A percentile compares a stretch with the other conserved stretches of the same genome.
Evolutionary conservation across 1,139 yeast genomes (phyloP).

Genomic region (Suhomyces coccinellae): DNA sequence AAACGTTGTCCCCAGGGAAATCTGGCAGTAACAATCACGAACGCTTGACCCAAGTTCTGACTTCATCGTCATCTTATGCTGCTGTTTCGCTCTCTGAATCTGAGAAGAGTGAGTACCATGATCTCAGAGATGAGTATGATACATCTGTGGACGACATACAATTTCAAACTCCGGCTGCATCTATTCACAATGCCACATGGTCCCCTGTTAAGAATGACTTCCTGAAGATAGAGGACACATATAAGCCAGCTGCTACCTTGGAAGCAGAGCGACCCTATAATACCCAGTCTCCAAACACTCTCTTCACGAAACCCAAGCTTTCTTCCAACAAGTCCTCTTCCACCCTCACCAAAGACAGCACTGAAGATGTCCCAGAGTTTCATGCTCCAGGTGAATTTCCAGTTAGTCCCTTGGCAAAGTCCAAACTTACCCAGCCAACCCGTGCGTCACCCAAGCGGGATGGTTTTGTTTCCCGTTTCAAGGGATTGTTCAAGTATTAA

Average conservation of each 20-base stretch:
- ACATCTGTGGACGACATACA: constrained; percentile 9
- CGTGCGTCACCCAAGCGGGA: constrained; percentile 22
- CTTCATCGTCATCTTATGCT: constrained; percentile 43
- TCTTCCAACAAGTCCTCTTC: constrained; percentile 5
- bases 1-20: background rate
- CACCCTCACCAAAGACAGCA: constrained; percentile 3
- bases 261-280: no score
- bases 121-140: constrained; percentile 16
- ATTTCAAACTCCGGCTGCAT: constrained; percentile 27
- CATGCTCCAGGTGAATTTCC: constrained; percentile 30
- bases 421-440: constrained; percentile 5
- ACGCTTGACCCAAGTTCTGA: constrained; percentile 28
- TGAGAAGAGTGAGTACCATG: constrained; percentile 17
- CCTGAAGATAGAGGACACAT: no score
- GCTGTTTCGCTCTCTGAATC: constrained; percentile 38
- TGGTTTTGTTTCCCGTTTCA: constrained; percentile 34
- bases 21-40: background rate
- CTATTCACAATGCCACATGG: constrained; percentile 21
- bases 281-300: no score
- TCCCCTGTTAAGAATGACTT: background rate
- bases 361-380: constrained; percentile 11
- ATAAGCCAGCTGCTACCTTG: no score
- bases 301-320: constrained; percentile 7
- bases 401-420: constrained; percentile 12
- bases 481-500: constrained; percentile 34